Percentiles rank a stretch among this genome's conserved stretches.
Conservation (phyloP, 129 eudicot genomes). For the Lactuca saligna region DNA sequence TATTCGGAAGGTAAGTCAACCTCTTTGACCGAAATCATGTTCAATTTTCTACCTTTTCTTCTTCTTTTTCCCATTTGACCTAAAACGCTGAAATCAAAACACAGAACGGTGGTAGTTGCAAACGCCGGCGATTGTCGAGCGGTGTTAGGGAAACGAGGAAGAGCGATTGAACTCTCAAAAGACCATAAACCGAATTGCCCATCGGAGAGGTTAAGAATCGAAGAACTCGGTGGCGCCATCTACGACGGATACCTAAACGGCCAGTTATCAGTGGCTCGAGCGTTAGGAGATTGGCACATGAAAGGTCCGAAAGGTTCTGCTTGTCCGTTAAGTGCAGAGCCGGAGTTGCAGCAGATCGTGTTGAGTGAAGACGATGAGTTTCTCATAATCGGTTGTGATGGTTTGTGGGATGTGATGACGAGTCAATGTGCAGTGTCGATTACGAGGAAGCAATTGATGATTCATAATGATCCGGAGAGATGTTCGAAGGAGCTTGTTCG, state of each 20-base stretch:
- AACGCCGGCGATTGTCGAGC: slow-evolving; percentile 99
- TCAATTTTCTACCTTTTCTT: neutral
- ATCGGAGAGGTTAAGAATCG: slow-evolving; percentile 64
- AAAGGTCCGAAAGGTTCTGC: slow-evolving; percentile 80
- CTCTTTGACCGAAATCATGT: neutral
- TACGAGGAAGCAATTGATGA: slow-evolving; percentile 67
- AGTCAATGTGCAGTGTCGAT: slow-evolving; percentile 81
- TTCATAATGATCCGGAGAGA: slow-evolving; percentile 80
- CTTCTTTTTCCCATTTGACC: neutral
- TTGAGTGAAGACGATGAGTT: slow-evolving; percentile 82
- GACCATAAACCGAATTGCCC: slow-evolving; percentile 81
- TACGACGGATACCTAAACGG: slow-evolving; percentile 88
- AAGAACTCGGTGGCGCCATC: slow-evolving; percentile 82
- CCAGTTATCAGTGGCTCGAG: slow-evolving; percentile 82
- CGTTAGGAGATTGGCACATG: slow-evolving; percentile 97
- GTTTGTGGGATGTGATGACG: slow-evolving; percentile 94
- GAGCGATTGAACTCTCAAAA: slow-evolving; percentile 74
- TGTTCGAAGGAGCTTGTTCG: slow-evolving; percentile 78
- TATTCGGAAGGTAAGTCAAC: slow-evolving; percentile 69
- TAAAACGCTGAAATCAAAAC: too few relatives aligned
- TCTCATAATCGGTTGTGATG: slow-evolving; percentile 81
- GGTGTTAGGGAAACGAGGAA: slow-evolving; percentile 75
- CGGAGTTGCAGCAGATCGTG: slow-evolving; percentile 61
- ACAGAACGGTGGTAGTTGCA: slow-evolving; percentile 65
- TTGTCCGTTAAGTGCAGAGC: slow-evolving; percentile 74